Evolutionary conservation across 176 grass and related monocot species (phyloP).

Genomic region (Elaeis guineensis): DNA sequence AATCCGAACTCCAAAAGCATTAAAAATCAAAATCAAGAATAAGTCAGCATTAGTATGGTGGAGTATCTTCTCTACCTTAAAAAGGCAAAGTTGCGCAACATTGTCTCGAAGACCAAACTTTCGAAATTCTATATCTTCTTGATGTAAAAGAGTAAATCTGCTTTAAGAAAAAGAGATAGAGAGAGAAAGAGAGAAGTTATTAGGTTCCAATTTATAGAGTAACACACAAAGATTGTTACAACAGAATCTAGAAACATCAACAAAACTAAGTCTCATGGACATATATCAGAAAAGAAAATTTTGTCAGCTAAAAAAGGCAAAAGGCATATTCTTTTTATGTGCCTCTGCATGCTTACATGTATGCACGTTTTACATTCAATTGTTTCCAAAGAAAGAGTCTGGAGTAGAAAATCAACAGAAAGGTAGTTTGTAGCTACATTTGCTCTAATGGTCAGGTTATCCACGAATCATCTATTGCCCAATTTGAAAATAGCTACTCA

Average conservation of each 20-base stretch:
- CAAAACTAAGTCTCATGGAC: too few relatives aligned
- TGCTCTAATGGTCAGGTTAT: too few relatives aligned
- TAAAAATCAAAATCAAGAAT: background rate
- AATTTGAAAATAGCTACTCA: too few relatives aligned
- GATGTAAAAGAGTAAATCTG: slow-evolving; percentile 22
- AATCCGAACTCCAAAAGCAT: background rate
- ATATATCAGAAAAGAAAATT: background rate
- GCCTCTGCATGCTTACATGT: too few relatives aligned
- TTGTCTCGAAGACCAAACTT: slow-evolving; percentile 19
- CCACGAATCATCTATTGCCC: too few relatives aligned
- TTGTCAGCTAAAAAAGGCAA: background rate
- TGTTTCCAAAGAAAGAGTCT: too few relatives aligned
- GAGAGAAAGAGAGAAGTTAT: too few relatives aligned
- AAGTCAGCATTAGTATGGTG: background rate
- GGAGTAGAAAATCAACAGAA: too few relatives aligned
- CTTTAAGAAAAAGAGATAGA: background rate
- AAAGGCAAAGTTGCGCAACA: slow-evolving; percentile 16
- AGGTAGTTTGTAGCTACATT: too few relatives aligned
- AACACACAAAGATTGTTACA: background rate
- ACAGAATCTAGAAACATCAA: background rate
- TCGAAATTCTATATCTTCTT: slow-evolving; percentile 23
- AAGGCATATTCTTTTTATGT: background rate
- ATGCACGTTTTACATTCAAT: too few relatives aligned
- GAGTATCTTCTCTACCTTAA: slow-evolving; percentile 11
- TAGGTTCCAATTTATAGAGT: too few relatives aligned